Evolutionary conservation across 1,284 basidiomycete species (phyloP), one percentile per base, ranked within the genome.

Genomic region (Malassezia japonica): DNA sequence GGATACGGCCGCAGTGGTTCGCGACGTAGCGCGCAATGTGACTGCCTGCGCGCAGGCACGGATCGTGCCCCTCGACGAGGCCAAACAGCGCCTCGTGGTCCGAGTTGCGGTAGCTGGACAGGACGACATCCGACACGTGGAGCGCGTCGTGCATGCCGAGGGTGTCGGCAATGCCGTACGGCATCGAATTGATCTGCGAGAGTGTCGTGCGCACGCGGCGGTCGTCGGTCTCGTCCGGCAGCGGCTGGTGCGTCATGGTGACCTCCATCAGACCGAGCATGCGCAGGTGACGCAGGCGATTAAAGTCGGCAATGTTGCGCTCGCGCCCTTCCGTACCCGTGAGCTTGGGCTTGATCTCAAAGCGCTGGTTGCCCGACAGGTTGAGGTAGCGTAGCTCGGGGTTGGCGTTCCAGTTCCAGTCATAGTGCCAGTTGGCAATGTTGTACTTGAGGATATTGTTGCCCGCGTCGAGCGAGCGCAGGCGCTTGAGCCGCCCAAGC

Each of bases 391-490:
- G 84, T 55, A 99, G 79, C 60, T 86, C 85, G 57, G 83, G 82
- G 73, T 96, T 98, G 79, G 90, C 94, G 74, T 96, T 96, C 94
- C 94, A 99, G 74, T 99, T 98, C 92, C 92, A 98, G 76, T 99
- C 94, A 75, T 92, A 99, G 68, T 92, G 87, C 85, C 85, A 92
- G 70, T 98, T 99, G 65, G 89, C 86, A 61, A 96, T 91, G 72
- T 98, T 99, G 76, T 98, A 98, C 79, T 88, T 91, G 74, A 99
- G 79, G 46, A 83, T 75, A 72, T 99, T 99, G 73, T 85, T 91
- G 6, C 92, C 91, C 1, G 88, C 94, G 70, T 99, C 94, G 55
- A 99, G 78, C 24, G 86, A 82, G 56, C 80, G 81, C 61, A 99
- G 76, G 50, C 81, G 83, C 67, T 81, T 81, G 59, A 96, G 79